Evolutionary conservation across 805 yeast genomes (phyloP), one percentile per base, ranked within the genome.

Genomic region (Zygosaccharomyces bailii): DNA sequence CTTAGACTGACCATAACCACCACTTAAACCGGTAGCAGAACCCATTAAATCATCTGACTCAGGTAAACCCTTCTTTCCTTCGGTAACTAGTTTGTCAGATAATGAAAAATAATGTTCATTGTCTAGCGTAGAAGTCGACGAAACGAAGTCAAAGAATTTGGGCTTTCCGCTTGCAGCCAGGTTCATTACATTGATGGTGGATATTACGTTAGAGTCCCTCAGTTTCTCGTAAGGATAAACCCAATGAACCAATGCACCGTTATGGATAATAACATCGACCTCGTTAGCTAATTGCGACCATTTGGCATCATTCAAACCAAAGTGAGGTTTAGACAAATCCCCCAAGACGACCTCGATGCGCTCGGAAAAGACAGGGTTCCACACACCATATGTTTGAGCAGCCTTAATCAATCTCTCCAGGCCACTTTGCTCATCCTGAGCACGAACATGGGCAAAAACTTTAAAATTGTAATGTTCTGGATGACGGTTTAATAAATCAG

Each of bases 221-320:
- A 93, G 72, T 53, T 86, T 86, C 38, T 84, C 70, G 68, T 93
- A 93, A 20, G 99, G 98, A 65, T 86, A 93, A 2, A 90, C 96
- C 99, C 99, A 93, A 66, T 93, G 99, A 30, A 93, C 99, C 50
- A 90, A 73, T 13, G 99, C 99, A 71, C 98, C 99, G 56, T 93
- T 93, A 66, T 93, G 99, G 50, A 93, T 78, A 42, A 93, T 81
- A 3, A 83, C 82, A 65, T 95, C 99, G 46, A 91, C 72, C 1
- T 71, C 67, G 11, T 76, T 65, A 7, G 79, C 69, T 47, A 93
- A 74, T 5, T 57, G 39, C 1, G 53, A 34, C 95, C 96, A 93
- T 24, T 70, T 68, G 2, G 56, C 63, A 27, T 74, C 73, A 13
- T 68, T 53, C 42, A 87, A 59, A 0, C 97, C 99, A 61, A 93